Evolutionary conservation across 805 yeast species (phyloP).

Genomic region (Yarrowia keelungensis): DNA sequence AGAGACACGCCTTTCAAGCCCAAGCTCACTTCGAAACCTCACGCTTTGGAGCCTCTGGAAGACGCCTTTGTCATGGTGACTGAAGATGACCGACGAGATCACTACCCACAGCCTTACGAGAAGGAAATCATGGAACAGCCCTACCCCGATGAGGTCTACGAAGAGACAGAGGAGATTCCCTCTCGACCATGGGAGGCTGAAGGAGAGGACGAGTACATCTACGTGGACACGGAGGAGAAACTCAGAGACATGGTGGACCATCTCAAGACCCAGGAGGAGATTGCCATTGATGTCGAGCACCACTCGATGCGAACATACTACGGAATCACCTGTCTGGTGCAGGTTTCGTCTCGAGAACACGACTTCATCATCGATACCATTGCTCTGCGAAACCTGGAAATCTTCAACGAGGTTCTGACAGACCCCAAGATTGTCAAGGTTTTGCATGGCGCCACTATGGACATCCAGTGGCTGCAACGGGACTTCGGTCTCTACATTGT

Average conservation of each 20-base stretch:
- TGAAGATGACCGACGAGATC: conserved; percentile 46
- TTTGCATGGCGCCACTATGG: conserved; percentile 97
- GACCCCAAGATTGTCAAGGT: conserved; percentile 84
- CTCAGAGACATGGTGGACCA: conserved; percentile 62
- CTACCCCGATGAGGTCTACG: conserved; percentile 67
- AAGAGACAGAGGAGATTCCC: conserved; percentile 57
- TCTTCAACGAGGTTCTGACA: conserved; percentile 76
- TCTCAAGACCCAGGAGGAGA: conserved; percentile 60
- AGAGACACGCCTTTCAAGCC: conserved; percentile 81
- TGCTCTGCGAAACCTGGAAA: conserved; percentile 69
- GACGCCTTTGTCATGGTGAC: conserved; percentile 55
- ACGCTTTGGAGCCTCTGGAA: conserved; percentile 64
- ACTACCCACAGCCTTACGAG: conserved; percentile 81
- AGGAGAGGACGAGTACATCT: conserved; percentile 56
- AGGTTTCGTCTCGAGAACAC: conserved; percentile 77
- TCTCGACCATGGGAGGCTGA: conserved; percentile 70
- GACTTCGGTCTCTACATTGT: conserved; percentile 93
- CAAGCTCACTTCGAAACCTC: conserved; percentile 71
- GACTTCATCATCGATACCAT: conserved; percentile 92
- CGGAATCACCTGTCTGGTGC: conserved; percentile 93
- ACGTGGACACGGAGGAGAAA: conserved; percentile 69
- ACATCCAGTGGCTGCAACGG: conserved; percentile 94
- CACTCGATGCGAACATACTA: conserved; percentile 90
- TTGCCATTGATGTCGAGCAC: conserved; percentile 96
- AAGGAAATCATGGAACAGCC: conserved; percentile 72